Evolutionary conservation across 176 grass and related monocot species (phyloP), one percentile per base, ranked within the genome.

Genomic region (Musa acuminata): DNA sequence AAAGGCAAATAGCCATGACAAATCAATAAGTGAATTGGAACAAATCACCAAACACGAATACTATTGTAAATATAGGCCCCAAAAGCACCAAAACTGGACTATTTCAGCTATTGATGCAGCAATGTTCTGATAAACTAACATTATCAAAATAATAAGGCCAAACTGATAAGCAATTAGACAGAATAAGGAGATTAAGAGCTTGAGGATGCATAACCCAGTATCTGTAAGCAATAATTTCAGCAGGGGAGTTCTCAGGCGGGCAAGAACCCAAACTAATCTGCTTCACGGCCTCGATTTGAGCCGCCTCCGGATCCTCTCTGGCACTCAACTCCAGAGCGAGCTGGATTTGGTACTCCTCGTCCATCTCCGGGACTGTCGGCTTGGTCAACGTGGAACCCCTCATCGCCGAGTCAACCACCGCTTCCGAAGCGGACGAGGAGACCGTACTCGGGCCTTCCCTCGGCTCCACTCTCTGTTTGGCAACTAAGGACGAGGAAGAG

Each of bases 281-380:
- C 74, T 99, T 99, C 51, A 86, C 96, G 25, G 89, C 96, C 83
- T 95, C 91, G 35, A 99, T 95, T 82, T 99, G 90, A 77, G 89
- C 92, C 70, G 86, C 96, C 83, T 99, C 96, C 12, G 96, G 91
- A 82, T 99, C 92, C 86, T 99, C 95, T 74, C 82, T 82, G 2
- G 95, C 88, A 75, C 95, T 94, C 82, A 99, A 76, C 86, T 99
- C 90, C 58, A 99, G 90, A 62, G 92, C 90, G 2, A 99, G 84
- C 80, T 99, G 90, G 64, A 99, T 80, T 84, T 99, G 95, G 75
- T 84, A 99, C 53, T 91, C 95, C 88, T 99, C 95, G 14, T 93
- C 75, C 58, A 90, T 90, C 64, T 93, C 94, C 22, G 88, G 85
- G 74, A 83, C 83, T 72, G 78, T 81, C 52, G 78, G 81, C 78